phyloP scores from a whole-genome alignment of 1,284 basidiomycete species.

The Microbotryum violaceum region DNA sequence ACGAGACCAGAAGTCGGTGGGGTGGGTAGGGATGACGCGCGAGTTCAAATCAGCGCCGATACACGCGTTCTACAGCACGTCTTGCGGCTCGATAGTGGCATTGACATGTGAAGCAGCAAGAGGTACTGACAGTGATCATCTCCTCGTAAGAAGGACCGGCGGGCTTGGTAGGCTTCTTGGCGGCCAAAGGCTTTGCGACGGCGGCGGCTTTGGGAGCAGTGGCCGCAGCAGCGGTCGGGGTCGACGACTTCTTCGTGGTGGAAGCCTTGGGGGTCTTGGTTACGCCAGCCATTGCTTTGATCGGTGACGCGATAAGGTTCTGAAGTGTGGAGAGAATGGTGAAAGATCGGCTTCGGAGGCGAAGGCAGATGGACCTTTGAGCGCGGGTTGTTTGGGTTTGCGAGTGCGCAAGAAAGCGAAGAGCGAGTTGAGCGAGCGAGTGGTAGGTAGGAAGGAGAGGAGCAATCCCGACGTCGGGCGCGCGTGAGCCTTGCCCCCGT shows the following conservation, averaged over 20 bases:
- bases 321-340: background rate
- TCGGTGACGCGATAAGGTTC: background rate
- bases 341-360: background rate
- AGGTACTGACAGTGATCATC: slow-evolving; percentile 9
- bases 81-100: too few relatives aligned
- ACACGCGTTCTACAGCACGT: background rate
- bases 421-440: too few relatives aligned
- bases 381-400: too few relatives aligned
- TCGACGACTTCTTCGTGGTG: background rate
- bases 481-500: too few relatives aligned
- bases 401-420: too few relatives aligned
- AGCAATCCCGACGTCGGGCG: too few relatives aligned
- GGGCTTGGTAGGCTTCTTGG: slow-evolving; percentile 1
- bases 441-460: too few relatives aligned
- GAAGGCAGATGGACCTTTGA: background rate
- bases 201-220: background rate
- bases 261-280: background rate
- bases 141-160: slow-evolving; percentile 8
- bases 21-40: background rate
- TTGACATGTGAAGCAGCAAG: too few relatives aligned
- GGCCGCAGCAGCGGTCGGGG: background rate
- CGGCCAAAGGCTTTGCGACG: background rate
- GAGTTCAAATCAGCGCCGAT: background rate
- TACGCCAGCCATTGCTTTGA: background rate
- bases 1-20: background rate